Base-by-base conservation (phyloP, 345 rosid species). In the Salix koriyanagi region DNA sequence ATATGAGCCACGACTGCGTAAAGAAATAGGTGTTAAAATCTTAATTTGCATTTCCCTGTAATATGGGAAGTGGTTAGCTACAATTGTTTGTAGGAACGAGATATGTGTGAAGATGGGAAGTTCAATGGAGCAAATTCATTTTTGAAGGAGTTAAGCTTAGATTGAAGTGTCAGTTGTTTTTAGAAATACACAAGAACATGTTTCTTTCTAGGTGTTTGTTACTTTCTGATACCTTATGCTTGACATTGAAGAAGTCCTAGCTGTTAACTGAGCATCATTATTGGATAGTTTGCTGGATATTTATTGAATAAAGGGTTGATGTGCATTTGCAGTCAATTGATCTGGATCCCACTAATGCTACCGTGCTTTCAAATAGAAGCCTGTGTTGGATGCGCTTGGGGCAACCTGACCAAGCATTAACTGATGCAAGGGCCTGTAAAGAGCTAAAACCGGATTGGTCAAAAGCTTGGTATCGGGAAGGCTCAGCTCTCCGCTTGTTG, bases 381-480 rank as follows among this genome's bases (percentile, higher is more conserved):
- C 92, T 91, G 28, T 93, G 97, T 79, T 93, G 97, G 97, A 69
- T 91, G 46, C 89, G 80, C 36, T 72, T 87, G 52, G 93, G 96
- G 67, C 92, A 93, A 78, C 85, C 90, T 56, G 96, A 91, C 37
- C 91, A 87, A n/a, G 97, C 99, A 12, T 84, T 93, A 71, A 81
- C 87, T 9, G 99, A 95, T 87, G 97, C 92, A 41, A 89, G 80
- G 87, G 84, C 83, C 30, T 95, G 96, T 76, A 88, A 90, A 86
- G 87, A 81, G 81, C 76, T 91, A 65, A 89, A 84, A 82, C 92
- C 96, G 0, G 91, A 91, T 72, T 93, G 97, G 97, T 79, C 96
- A 44, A 92, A 95, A 86, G 97, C 87, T 62, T 95, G 97, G 83
- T 95, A 87, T 79, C 87, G 97, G 76, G 99, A 93, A 88, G 99